Base-by-base conservation (phyloP, 805 yeast genomes). In the Komagataella mondaviorum region DNA sequence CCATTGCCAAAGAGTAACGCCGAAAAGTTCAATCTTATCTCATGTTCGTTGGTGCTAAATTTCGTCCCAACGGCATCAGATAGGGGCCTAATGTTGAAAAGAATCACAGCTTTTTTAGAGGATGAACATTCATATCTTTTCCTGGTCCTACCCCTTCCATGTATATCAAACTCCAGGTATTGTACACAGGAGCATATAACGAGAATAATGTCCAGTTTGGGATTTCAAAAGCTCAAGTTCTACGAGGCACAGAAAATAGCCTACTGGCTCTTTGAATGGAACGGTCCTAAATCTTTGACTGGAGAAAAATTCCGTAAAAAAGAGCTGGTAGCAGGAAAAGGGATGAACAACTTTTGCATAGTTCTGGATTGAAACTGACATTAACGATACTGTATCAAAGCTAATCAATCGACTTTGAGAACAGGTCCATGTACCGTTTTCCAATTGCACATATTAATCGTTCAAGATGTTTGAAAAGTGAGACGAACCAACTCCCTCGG, bases 111-210 rank as follows among this genome's bases (percentile, higher is more conserved):
- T 23, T 90, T 87, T 59, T 67, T 90, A 44, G 66, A 65, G 44
- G 60, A 60, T 3, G 71, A 76, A 1, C 22, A 30, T 0, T 51
- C 49, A 3, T 47, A 23, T 5, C 22, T 46, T 1, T 90, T 91
- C 60, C 64, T 91, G 10, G 98, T 91, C 6, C 67, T 91, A 3
- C 99, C 99, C 0, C 70, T 85, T 43, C 96, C 98, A 0, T 91
- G 99, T 62, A 70, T 88, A 1, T 63, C 69, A 6, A 90, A 91
- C 63, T 89, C 97, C 0, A 71, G 98, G 47, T 91, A 90, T 62
- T 79, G 83, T 63, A 75, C 77, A 55, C 69, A 71, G 45, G 61
- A 60, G 0, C 64, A 63, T 23, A 66, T 77, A 6, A 56, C 63
- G 1, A 62, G 64, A 1, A 73, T 89, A 10, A 74, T 84, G 78